Conservation (phyloP, 345 rosid genomes). For the Arabis hirsuta region DNA sequence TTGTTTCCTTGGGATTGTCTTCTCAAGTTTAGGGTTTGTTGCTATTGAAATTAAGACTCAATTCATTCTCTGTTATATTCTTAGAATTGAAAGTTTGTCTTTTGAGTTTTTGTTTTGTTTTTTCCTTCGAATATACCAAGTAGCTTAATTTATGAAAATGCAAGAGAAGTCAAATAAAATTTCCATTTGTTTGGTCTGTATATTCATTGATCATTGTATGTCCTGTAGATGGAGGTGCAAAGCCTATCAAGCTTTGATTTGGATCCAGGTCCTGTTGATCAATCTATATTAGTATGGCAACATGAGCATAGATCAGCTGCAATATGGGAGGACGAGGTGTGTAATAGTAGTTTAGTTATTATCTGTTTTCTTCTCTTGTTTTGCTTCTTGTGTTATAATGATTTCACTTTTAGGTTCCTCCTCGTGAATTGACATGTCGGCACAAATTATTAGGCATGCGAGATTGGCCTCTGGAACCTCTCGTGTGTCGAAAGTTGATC, state of each 20-base stretch:
- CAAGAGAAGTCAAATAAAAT: neutral
- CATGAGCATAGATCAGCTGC: slow-evolving; percentile 51
- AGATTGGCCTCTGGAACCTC: slow-evolving; percentile 48
- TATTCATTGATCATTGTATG: slow-evolving; percentile 18
- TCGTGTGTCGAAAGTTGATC: slow-evolving; percentile 44
- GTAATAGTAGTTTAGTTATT: neutral
- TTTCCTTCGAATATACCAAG: neutral
- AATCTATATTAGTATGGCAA: slow-evolving; percentile 46
- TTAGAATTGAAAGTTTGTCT: slow-evolving; percentile 4
- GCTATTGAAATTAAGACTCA: neutral
- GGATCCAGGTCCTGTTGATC: slow-evolving; percentile 52
- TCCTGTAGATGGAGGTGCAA: slow-evolving; percentile 46
- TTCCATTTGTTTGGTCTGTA: neutral
- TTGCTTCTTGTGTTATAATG: slow-evolving; percentile 15
- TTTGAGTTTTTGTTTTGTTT: neutral
- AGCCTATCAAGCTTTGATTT: slow-evolving; percentile 39
- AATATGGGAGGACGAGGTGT: slow-evolving; percentile 49
- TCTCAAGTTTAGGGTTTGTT: slow-evolving; percentile 33
- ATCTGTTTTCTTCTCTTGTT: slow-evolving; percentile 8
- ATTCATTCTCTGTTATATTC: neutral
- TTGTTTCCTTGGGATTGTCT: neutral
- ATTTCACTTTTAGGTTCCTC: slow-evolving; percentile 44
- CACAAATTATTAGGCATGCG: slow-evolving; percentile 48
- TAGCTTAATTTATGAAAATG: neutral
- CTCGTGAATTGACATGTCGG: slow-evolving; percentile 46